phyloP scores from a whole-genome alignment of 164 flowering plant species.

The Warburgia ugandensis region DNA sequence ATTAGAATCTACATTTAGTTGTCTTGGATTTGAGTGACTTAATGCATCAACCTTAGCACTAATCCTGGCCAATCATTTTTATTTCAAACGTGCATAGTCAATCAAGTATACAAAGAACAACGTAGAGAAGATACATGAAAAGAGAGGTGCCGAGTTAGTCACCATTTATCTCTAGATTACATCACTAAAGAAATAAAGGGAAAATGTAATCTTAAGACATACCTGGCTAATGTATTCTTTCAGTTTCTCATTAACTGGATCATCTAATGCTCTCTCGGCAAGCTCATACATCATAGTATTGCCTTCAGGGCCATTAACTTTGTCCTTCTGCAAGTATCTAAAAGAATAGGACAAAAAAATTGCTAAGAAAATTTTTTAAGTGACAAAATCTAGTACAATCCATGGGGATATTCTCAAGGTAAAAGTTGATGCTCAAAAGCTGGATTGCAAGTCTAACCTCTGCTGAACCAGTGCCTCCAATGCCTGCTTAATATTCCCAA shows the following conservation, averaged over 20 bases:
- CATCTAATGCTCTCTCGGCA: constrained; percentile 77
- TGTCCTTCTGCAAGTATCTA: constrained; percentile 73
- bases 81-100: neutral
- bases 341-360: neutral
- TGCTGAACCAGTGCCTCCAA: constrained; percentile 77
- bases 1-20: no score
- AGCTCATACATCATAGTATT: constrained; percentile 57
- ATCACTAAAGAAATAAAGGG: neutral
- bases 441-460: constrained; percentile 54
- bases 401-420: neutral
- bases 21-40: neutral
- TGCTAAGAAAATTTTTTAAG: neutral
- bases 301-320: constrained; percentile 76
- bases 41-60: neutral
- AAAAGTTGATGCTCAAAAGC: neutral
- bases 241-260: constrained; percentile 30
- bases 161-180: no score
- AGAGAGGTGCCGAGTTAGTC: neutral
- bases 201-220: constrained; percentile 4
- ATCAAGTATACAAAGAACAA: neutral
- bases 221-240: constrained; percentile 70
- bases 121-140: neutral
- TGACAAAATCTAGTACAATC: neutral
- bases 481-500: constrained; percentile 68
- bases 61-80: neutral